Base-by-base conservation (phyloP, 2,329 filamentous ascomycete species). In the Sporothrix pallida region DNA sequence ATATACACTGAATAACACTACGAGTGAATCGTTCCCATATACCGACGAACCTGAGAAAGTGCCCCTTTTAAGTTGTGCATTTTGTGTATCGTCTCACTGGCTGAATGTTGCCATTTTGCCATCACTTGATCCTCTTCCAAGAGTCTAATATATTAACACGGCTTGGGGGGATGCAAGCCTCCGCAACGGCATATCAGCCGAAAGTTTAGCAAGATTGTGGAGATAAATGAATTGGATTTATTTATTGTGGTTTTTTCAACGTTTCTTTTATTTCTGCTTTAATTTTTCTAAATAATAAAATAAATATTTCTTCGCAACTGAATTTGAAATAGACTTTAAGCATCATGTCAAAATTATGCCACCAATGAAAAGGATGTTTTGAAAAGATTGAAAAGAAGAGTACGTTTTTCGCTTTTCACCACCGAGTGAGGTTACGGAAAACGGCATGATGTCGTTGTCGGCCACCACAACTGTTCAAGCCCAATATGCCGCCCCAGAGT, bases 111-210 rank as follows among this genome's bases (percentile, higher is more conserved):
- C 26, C 60, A n/a, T 46, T 63, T 63, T 44, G 60, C 37, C 60
- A 12, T 3, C 60, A 37, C 31, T 37, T 37, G 17, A 46, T 46
- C 60, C 20, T 8, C 17, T 63, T n/a, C 60, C 17, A 9, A 12
- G n/a, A 17, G 48, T 52, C 31, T 37, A 37, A 5, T 56, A 23
- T 8, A 63, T 63, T 12, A 12, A 20, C 15, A 42, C n/a, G 60
- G 60, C 31, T 37, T n/a, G 44, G 23, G 37, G 37, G 7, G 17
- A 23, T 17, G 37, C 60, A 23, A 4, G n/a, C 60, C 60, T 63
- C 60, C 60, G 60, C 60, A 63, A 12, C 56, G 56, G 56, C n/a
- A 63, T 23, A 63, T 63, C 60, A 63, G 60, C 60, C 60, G 60
- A 23, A 42, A 63, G 31, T 23, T 23, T 31, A 54, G 20, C 26